A percentile compares a stretch with the other conserved stretches of the same genome.
phyloP scores from a whole-genome alignment of 1,284 basidiomycete species.

The Malassezia yamatoensis region DNA sequence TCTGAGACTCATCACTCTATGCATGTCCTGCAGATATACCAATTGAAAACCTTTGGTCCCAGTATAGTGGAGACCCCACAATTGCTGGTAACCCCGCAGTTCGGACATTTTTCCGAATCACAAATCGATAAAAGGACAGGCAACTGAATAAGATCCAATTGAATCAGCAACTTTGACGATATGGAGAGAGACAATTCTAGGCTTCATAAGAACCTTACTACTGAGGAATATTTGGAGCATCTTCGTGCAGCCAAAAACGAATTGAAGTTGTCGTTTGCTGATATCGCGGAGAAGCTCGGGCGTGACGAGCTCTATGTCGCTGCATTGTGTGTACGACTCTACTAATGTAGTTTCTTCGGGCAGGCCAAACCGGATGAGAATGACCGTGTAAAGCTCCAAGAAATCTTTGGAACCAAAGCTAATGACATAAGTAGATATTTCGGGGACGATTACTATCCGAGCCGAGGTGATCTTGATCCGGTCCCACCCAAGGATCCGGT shows the following conservation, averaged over 20 bases:
- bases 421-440: conserved; percentile 28
- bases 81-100: no score
- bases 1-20: no score
- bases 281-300: conserved; percentile 26
- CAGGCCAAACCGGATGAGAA: conserved; percentile 34
- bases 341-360: conserved; percentile 28
- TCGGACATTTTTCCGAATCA: no score
- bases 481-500: conserved; percentile 33
- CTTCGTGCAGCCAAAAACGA: conserved; percentile 31
- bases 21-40: no score
- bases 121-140: no score
- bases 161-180: no score
- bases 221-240: neutral
- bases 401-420: neutral
- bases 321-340: conserved; percentile 17
- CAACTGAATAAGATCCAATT: no score
- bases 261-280: conserved; percentile 26
- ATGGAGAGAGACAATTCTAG: no score
- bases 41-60: no score
- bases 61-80: no score
- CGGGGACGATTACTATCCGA: conserved; percentile 29
- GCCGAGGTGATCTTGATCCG: conserved; percentile 26
- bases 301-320: conserved; percentile 37
- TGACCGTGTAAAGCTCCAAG: conserved; percentile 25
- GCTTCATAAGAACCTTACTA: neutral